Evolutionary conservation across 495 filamentous ascomycete genomes (phyloP).

Genomic region (Aspergillus olivimuriae): DNA sequence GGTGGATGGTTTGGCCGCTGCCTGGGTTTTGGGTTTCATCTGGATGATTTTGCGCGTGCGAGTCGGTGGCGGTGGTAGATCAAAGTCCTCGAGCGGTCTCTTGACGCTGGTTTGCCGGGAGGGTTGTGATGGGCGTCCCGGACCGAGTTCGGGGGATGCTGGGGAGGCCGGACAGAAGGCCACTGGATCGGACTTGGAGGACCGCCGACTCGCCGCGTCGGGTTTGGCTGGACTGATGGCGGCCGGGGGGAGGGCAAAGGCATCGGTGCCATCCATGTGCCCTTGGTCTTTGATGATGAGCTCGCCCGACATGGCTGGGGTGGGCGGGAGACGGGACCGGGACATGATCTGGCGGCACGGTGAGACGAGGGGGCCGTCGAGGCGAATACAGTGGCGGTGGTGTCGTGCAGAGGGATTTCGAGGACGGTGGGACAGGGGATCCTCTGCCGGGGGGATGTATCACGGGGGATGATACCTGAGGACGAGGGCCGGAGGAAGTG

Average conservation of each 20-base stretch:
- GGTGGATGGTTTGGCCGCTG: slow-evolving; percentile 17
- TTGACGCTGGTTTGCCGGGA: slow-evolving; percentile 52
- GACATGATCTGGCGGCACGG: slow-evolving; percentile 65
- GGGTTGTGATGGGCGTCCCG: slow-evolving; percentile 42
- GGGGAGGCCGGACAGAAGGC: slow-evolving; percentile 52
- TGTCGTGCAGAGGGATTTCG: background rate
- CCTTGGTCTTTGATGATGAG: slow-evolving; percentile 69
- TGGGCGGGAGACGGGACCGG: slow-evolving; percentile 65
- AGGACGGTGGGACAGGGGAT: too few species aligned
- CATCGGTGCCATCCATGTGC: slow-evolving; percentile 45
- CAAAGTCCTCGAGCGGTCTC: slow-evolving; percentile 51
- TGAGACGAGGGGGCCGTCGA: too few species aligned
- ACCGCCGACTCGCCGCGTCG: slow-evolving; percentile 34
- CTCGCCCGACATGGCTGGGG: slow-evolving; percentile 78
- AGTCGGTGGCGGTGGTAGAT: slow-evolving; percentile 86
- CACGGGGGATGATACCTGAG: too few species aligned
- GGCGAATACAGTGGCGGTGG: too few species aligned
- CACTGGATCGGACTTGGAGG: slow-evolving; percentile 38
- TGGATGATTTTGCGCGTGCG: slow-evolving; percentile 94
- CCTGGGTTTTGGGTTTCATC: slow-evolving; percentile 64
- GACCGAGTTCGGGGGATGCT: slow-evolving; percentile 41
- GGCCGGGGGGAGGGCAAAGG: slow-evolving; percentile 80
- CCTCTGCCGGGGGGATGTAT: too few species aligned
- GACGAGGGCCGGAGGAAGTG: background rate
- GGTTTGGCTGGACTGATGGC: slow-evolving; percentile 49